Percentiles rank a stretch among this genome's conserved stretches.
Conservation (phyloP, 192 early-diverging fungal species). For the Linnemannia zychae region DNA sequence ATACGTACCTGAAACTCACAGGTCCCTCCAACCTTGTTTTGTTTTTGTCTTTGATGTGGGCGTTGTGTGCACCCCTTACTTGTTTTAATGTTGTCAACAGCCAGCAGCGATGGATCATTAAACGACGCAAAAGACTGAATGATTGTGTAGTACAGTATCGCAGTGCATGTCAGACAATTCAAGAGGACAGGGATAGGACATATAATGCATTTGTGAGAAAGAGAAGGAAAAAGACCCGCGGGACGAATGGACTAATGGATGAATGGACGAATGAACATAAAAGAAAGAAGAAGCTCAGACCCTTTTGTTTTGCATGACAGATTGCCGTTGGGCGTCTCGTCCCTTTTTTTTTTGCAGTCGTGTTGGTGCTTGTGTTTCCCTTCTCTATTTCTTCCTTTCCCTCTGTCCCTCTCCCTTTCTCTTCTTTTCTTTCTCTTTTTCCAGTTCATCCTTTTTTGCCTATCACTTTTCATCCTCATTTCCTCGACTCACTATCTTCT, state of each 20-base stretch:
- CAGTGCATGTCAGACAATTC: background rate
- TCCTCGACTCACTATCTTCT: background rate
- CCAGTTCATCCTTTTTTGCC: background rate
- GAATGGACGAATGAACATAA: background rate
- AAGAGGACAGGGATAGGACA: background rate
- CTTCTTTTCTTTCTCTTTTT: background rate
- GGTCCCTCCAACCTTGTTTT: too few relatives aligned
- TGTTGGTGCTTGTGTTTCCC: background rate
- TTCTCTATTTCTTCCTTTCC: background rate
- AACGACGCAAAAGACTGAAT: too few relatives aligned
- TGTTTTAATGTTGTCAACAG: too few relatives aligned
- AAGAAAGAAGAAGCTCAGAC: background rate
- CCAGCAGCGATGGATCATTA: too few relatives aligned
- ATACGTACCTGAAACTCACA: too few relatives aligned
- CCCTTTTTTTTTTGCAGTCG: background rate
- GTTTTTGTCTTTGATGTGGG: too few relatives aligned
- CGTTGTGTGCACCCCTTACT: too few relatives aligned
- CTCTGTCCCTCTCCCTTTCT: background rate
- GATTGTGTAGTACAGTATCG: too few relatives aligned
- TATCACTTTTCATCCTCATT: background rate
- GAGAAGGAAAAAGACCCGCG: background rate
- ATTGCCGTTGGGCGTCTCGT: constrained; percentile 1
- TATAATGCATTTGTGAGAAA: background rate
- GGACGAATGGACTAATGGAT: constrained; percentile 1
- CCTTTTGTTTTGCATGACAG: constrained; percentile 10